phyloP scores from a whole-genome alignment of 2,329 filamentous ascomycete genomes.

The Penicillium hesseltinei region DNA sequence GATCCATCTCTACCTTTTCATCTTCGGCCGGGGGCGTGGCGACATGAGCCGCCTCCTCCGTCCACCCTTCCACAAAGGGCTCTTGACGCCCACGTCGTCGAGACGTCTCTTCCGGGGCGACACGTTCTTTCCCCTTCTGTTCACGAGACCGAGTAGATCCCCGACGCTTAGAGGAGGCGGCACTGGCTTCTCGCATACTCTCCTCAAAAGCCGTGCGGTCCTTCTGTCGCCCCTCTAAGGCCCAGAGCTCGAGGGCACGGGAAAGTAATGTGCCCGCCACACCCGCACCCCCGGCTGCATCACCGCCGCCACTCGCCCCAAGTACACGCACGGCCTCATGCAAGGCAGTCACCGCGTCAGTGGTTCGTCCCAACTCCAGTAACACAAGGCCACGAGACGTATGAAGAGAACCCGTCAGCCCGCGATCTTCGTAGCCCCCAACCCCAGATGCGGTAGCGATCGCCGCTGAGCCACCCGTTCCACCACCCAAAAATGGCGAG shows the following conservation, averaged over 20 bases:
- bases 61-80: conserved; percentile 34
- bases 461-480: conserved; percentile 34
- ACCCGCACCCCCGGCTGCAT: conserved; percentile 48
- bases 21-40: conserved; percentile 28
- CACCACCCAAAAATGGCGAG: conserved; percentile 57
- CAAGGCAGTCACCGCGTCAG: conserved; percentile 75
- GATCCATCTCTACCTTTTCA: conserved; percentile 41
- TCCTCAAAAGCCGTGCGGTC: conserved; percentile 17
- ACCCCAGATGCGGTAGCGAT: conserved; percentile 41
- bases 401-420: conserved; percentile 47
- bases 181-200: conserved; percentile 1
- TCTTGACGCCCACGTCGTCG: conserved; percentile 28
- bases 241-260: conserved; percentile 48
- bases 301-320: conserved; percentile 46
- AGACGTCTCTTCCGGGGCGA: conserved; percentile 10
- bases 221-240: conserved; percentile 37
- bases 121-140: conserved; percentile 28
- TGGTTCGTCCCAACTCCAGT: conserved; percentile 70
- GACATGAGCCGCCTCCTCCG: conserved; percentile 36
- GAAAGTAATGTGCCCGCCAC: conserved; percentile 47
- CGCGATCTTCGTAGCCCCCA: conserved; percentile 48
- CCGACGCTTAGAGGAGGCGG: conserved; percentile 18
- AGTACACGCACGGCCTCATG: conserved; percentile 65
- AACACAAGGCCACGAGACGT: conserved; percentile 70
- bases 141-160: conserved; percentile 26